A percentile compares a stretch with the other conserved stretches of the same genome.
phyloP scores from a whole-genome alignment of 163 green algal genomes.

The Trebouxiophyceae sp. region DNA sequence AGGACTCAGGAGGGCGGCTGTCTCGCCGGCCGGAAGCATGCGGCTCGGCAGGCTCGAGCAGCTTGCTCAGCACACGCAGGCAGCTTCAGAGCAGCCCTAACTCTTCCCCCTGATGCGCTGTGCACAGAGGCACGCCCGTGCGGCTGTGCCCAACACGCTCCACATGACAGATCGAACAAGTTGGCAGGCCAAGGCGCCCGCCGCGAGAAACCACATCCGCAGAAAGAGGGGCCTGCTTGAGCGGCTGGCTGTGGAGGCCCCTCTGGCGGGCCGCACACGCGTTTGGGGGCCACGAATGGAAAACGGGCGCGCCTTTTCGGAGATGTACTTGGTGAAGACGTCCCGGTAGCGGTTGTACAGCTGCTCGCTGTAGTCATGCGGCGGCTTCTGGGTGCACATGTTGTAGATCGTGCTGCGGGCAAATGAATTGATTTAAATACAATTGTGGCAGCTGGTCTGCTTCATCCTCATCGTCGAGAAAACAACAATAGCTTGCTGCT shows the following conservation, averaged over 20 bases:
- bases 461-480: no score
- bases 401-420: conserved; percentile 90
- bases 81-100: no score
- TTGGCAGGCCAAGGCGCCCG: no score
- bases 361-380: conserved; percentile 93
- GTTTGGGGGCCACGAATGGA: no score
- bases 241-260: background rate
- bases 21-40: background rate
- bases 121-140: no score
- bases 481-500: no score
- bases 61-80: background rate
- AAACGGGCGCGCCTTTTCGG: conserved; percentile 44
- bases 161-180: no score
- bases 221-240: no score
- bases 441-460: no score
- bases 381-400: conserved; percentile 99
- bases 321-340: conserved; percentile 88
- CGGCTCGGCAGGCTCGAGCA: background rate
- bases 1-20: background rate
- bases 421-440: no score
- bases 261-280: background rate
- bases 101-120: no score
- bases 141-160: background rate
- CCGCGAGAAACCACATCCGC: no score
- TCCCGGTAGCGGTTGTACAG: conserved; percentile 90